Conservation (phyloP, 768 basidiomycete genomes). For the Pulveroboletus sp. region DNA sequence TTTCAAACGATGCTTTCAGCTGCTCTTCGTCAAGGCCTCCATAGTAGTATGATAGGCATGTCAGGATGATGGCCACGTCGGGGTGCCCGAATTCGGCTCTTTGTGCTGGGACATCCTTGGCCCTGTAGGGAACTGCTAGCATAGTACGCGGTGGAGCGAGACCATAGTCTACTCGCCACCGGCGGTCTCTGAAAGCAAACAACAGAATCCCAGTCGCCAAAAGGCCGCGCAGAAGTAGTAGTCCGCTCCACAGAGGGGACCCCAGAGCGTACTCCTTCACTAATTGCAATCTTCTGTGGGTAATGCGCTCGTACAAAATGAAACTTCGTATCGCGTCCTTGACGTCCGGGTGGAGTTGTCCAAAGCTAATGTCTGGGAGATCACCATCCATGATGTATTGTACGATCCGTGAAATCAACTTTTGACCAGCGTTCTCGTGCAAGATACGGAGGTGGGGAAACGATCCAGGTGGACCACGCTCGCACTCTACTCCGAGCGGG, state of each 20-base stretch:
- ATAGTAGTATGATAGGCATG: slow-evolving; percentile 38
- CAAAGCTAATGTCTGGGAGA: slow-evolving; percentile 18
- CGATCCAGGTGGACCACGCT: slow-evolving; percentile 7
- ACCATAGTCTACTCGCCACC: slow-evolving; percentile 41
- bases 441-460: slow-evolving; percentile 28
- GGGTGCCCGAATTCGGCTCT: slow-evolving; percentile 41
- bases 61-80: slow-evolving; percentile 34
- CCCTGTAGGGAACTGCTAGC: slow-evolving; percentile 38
- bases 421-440: slow-evolving; percentile 6
- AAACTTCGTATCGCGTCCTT: slow-evolving; percentile 19
- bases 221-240: slow-evolving; percentile 36
- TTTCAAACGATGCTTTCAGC: slow-evolving; percentile 28
- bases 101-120: slow-evolving; percentile 36
- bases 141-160: slow-evolving; percentile 30
- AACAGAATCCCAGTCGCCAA: slow-evolving; percentile 31
- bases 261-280: slow-evolving; percentile 7
- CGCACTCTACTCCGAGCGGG: slow-evolving; percentile 19
- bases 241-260: slow-evolving; percentile 14
- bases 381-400: slow-evolving; percentile 12
- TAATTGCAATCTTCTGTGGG: neutral
- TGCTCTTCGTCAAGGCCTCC: slow-evolving; percentile 31
- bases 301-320: slow-evolving; percentile 14
- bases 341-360: neutral
- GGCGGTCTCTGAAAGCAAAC: slow-evolving; percentile 30
- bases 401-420: slow-evolving; percentile 12